Evolutionary conservation across 352 stramenopile genomes (phyloP).

Genomic region (Phytophthora quininea): DNA sequence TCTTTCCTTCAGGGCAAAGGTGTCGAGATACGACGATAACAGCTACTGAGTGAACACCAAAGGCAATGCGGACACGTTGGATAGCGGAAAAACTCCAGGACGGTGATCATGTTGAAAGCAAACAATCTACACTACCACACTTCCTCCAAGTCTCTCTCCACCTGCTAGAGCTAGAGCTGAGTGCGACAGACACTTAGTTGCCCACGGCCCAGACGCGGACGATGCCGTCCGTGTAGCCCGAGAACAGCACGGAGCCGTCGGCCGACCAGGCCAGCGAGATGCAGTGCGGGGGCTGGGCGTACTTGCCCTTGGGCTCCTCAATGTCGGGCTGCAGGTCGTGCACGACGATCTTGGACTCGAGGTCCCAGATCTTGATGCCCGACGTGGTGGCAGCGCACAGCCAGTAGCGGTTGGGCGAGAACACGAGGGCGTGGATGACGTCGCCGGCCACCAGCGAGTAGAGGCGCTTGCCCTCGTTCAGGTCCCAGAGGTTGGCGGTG

Average conservation of each 20-base stretch:
- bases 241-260: conserved; percentile 98
- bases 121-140: conserved; percentile 24
- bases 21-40: no score
- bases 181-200: conserved; percentile 62
- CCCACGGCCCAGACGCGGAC: conserved; percentile 96
- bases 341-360: conserved; percentile 99
- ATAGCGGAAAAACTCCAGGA: conserved; percentile 32
- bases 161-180: conserved; percentile 7
- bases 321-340: conserved; percentile 96
- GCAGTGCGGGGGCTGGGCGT: conserved; percentile 95
- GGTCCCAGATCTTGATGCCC: conserved; percentile 99
- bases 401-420: conserved; percentile 99
- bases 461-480: conserved; percentile 99
- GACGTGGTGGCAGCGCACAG: conserved; percentile 98
- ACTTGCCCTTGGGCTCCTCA: conserved; percentile 91
- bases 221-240: conserved; percentile 98
- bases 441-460: conserved; percentile 99
- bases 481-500: conserved; percentile 99
- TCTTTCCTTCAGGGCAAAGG: no score
- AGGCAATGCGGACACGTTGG: neutral
- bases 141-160: conserved; percentile 13
- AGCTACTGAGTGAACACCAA: no score
- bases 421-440: conserved; percentile 97
- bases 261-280: conserved; percentile 98
- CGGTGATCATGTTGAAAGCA: conserved; percentile 31